Base-by-base conservation (phyloP, 768 basidiomycete species). In the Mycena vitilis region DNA sequence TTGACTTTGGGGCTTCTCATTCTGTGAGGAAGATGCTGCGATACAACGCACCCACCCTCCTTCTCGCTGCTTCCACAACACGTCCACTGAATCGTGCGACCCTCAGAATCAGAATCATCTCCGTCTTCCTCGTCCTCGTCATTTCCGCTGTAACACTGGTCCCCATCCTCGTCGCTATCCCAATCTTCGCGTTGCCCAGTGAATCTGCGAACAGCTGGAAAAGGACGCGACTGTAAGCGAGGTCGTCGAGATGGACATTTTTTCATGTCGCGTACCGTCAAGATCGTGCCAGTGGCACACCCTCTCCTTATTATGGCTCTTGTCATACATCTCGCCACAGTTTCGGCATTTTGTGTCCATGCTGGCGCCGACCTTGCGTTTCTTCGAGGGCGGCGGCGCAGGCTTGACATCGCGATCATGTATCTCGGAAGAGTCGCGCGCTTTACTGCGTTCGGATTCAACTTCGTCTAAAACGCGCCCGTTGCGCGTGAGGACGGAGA, bases 281-380 rank as follows among this genome's bases (percentile, higher is more conserved):
- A 63, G 12, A 22, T 63, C 62, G 20, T 64, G 63, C 55, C 63
- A 64, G 22, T 38, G n/a, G n/a, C 63, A 64, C 12, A 40, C 54
- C 37, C 47, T 20, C 23, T 38, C 16, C 23, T 44, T 57, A 23
- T 64, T 64, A 13, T 47, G 10, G 45, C 9, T 25, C 23, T 56
- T 30, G 45, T 64, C 48, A 42, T 64, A 64, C 55, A 56, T 9
- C 38, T 57, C 55, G 22, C 63, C 54, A 37, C 63, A 64, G 22
- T 2, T 37, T 0, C 63, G 63, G 25, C 55, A 64, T 20, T 49
- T 56, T 2, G 38, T 56, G 22, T 37, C 37, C 45, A 34, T 23
- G 4, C 16, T 22, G 0, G 51, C 51, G 34, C 40, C 42, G n/a
- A 54, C 25, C 48, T 64, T 64, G 54, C 63, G 63, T 23, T 64